Evolutionary conservation across 225 moss, liverwort and hornwort genomes (phyloP), one percentile per base, ranked within the genome.

Genomic region (Pleurozium schreberi): DNA sequence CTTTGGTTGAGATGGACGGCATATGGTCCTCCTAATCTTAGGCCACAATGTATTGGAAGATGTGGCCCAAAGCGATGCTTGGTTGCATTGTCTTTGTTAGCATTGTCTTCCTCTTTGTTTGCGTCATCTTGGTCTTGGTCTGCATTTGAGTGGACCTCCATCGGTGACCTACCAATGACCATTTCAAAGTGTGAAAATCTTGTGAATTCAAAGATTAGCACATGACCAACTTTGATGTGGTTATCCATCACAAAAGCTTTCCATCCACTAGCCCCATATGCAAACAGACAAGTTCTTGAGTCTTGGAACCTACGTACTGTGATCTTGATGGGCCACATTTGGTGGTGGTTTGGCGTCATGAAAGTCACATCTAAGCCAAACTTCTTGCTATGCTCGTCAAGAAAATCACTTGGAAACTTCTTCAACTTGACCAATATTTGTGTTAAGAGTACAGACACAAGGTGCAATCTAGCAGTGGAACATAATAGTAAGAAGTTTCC

Each of bases 1-100:
- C 4, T 55, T 1, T 0, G 38, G 14, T 78, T n/a, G 0, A 7
- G 0, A n/a, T 4, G 26, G n/a, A 57, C 26, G 6, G 1, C 3
- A 0, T 1, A 78, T 57, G 17, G n/a, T 78, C 57, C 26, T n/a
- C 2, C 23, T 9, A 57, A 78, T 57, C 6, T 0, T 26, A 38
- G n/a, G n/a, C 6, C 4, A 10, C 4, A 10, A 38, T 4, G 23
- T 10, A 5, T 38, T 38, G 0, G 5, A 14, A 36, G 14, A 25
- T 1, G 2, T 2, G 3, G 1, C 5, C 0, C 0, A 3, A 52
- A 36, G 0, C 21, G 14, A 3, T 36, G 14, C 21, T 75, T 75
- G 34, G 4, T 34, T 0, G 0, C 19, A 49, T 47, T 47, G 18
- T 47, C 31, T 49, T 31, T 0, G 0, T 30, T 2, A n/a, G n/a